Conservation (phyloP, 371 early-diverging fungal species). For the Mucor irregularis region DNA sequence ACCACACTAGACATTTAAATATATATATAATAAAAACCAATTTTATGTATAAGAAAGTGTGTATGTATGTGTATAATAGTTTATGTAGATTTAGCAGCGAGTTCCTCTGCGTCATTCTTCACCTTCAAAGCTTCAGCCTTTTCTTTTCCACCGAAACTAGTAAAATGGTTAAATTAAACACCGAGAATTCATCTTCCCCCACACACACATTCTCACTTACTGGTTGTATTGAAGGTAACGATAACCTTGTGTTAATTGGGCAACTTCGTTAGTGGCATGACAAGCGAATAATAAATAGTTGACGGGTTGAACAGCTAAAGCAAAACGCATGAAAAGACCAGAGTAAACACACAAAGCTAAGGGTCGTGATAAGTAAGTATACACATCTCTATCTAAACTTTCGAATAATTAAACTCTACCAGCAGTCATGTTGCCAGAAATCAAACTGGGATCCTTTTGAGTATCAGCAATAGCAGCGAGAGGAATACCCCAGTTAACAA, state of each 20-base stretch:
- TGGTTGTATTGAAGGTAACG: constrained; percentile 79
- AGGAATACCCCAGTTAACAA: constrained; percentile 98
- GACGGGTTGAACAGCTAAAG: constrained; percentile 88
- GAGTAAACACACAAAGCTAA: constrained; percentile 81
- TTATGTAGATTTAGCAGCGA: background rate
- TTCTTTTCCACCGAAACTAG: constrained; percentile 42
- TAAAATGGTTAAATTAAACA: background rate
- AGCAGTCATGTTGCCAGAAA: constrained; percentile 93
- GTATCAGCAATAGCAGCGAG: constrained; percentile 94
- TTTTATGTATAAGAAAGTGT: no score
- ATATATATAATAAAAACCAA: constrained; percentile 1
- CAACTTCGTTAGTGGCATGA: constrained; percentile 89
- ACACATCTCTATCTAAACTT: background rate
- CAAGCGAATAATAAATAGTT: constrained; percentile 93
- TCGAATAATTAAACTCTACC: constrained; percentile 44
- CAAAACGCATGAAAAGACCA: constrained; percentile 93
- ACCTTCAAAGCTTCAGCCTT: constrained; percentile 16
- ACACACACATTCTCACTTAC: constrained; percentile 27
- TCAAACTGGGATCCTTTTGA: constrained; percentile 89
- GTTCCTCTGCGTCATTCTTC: constrained; percentile 3
- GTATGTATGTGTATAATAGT: no score
- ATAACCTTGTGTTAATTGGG: constrained; percentile 85
- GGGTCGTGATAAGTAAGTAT: background rate
- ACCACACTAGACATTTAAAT: constrained; percentile 26
- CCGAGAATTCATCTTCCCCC: background rate